Conservation (phyloP, 2,329 filamentous ascomycete species). For the Aspergillus pseudotamarii region DNA sequence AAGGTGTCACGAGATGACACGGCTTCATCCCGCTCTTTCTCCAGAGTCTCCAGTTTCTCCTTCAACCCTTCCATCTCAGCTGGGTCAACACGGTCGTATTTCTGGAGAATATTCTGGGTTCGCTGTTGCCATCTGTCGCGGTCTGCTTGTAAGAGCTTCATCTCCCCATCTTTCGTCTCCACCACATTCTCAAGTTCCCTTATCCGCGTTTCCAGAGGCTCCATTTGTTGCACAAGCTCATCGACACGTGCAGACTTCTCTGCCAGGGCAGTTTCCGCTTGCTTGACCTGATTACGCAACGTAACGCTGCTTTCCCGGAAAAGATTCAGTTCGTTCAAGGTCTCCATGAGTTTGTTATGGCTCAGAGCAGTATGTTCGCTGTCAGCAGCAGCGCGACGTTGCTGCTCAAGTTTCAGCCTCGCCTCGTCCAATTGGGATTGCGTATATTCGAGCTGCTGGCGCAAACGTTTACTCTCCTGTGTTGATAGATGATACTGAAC, state of each 20-base stretch:
- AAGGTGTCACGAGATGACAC: constrained; percentile 54
- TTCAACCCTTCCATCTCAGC: constrained; percentile 90
- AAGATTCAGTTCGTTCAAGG: constrained; percentile 91
- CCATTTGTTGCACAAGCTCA: constrained; percentile 72
- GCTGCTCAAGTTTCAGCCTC: constrained; percentile 85
- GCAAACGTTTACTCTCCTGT: constrained; percentile 83
- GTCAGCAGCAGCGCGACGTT: constrained; percentile 76
- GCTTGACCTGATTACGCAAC: constrained; percentile 80
- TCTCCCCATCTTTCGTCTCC: constrained; percentile 80
- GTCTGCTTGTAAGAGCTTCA: constrained; percentile 86
- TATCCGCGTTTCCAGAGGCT: constrained; percentile 79
- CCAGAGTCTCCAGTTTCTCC: constrained; percentile 68
- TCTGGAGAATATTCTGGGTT: constrained; percentile 91
- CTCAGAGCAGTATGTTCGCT: constrained; percentile 72
- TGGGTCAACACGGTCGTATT: constrained; percentile 93
- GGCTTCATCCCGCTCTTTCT: constrained; percentile 70
- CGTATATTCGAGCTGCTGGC: constrained; percentile 85
- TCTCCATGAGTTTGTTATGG: constrained; percentile 90
- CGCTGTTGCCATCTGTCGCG: constrained; percentile 95
- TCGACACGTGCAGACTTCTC: constrained; percentile 76
- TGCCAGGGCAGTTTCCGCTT: constrained; percentile 73
- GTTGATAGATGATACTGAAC: constrained; percentile 91
- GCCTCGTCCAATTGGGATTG: constrained; percentile 88
- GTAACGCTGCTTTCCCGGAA: constrained; percentile 95
- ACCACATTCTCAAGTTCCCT: constrained; percentile 80